Conservation (phyloP, 1,139 yeast species). For the Debaryomyces robertsiae region DNA sequence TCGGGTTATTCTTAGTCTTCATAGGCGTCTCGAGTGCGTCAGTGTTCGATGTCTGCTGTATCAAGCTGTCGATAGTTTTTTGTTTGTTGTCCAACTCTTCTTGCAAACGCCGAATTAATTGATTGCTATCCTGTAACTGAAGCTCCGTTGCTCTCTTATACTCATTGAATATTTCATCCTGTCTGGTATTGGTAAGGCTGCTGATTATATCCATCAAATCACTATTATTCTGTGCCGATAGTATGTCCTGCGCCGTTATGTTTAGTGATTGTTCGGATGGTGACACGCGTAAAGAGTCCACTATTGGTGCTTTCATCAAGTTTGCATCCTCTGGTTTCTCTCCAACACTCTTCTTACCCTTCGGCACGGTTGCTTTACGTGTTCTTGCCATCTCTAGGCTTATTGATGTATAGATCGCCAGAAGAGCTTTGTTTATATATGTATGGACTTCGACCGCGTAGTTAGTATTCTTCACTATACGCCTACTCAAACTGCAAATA, state of each 20-base stretch:
- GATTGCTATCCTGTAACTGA: slow-evolving; percentile 34
- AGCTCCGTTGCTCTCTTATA: slow-evolving; percentile 31
- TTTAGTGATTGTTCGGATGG: slow-evolving; percentile 1
- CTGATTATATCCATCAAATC: slow-evolving; percentile 36
- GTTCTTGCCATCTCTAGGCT: slow-evolving; percentile 14
- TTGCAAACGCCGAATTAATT: slow-evolving; percentile 29
- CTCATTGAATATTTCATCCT: slow-evolving; percentile 35
- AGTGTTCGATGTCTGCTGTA: slow-evolving; percentile 8
- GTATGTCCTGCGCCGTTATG: slow-evolving; percentile 38
- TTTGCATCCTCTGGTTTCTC: background rate
- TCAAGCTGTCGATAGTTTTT: slow-evolving; percentile 27
- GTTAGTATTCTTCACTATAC: too few species aligned
- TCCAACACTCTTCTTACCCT: slow-evolving; percentile 4
- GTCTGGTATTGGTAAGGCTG: slow-evolving; percentile 35
- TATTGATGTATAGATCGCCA: too few species aligned
- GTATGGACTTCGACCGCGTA: too few species aligned
- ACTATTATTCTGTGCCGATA: slow-evolving; percentile 28
- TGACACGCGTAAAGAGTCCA: background rate
- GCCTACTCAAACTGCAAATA: too few species aligned
- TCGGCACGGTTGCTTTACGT: slow-evolving; percentile 12
- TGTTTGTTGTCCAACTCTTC: slow-evolving; percentile 31
- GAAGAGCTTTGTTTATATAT: too few species aligned
- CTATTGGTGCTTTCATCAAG: slow-evolving; percentile 4
- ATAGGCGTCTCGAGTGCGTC: slow-evolving; percentile 8
- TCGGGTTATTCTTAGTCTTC: slow-evolving; percentile 2